phyloP scores from a whole-genome alignment of 2,329 filamentous ascomycete genomes.

The Penicillium polonicum region DNA sequence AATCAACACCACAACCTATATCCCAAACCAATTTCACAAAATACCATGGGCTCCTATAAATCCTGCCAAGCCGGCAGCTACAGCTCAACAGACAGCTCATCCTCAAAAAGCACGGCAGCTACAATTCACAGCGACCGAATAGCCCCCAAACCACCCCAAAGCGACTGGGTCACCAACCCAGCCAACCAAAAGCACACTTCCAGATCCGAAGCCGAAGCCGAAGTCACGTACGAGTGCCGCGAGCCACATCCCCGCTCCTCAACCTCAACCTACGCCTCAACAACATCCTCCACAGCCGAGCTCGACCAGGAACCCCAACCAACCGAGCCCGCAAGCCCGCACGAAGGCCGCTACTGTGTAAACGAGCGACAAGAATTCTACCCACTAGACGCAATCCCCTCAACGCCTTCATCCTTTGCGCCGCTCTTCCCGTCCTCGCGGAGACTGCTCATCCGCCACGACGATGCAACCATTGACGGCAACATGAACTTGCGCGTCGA shows the following conservation, averaged over 20 bases:
- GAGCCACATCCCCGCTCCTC: constrained; percentile 53
- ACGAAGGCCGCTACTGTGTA: constrained; percentile 47
- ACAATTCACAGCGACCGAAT: constrained; percentile 39
- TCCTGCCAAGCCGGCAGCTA: constrained; percentile 34
- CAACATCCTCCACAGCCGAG: constrained; percentile 61
- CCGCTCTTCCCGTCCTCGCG: constrained; percentile 82
- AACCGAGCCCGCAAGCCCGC: background rate
- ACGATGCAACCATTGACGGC: constrained; percentile 84
- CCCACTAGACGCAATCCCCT: constrained; percentile 67
- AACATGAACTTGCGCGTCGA: constrained; percentile 96
- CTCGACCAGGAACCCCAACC: constrained; percentile 39
- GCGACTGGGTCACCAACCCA: background rate
- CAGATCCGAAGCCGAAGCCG: background rate
- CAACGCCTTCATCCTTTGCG: constrained; percentile 78
- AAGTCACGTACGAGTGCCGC: background rate
- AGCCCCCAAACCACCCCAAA: constrained; percentile 26
- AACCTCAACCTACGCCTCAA: constrained; percentile 77
- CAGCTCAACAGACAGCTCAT: constrained; percentile 41
- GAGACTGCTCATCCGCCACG: constrained; percentile 79
- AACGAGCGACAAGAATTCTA: constrained; percentile 57
- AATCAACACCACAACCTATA: background rate
- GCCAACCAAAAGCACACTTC: background rate
- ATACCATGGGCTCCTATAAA: constrained; percentile 33
- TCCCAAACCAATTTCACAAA: background rate
- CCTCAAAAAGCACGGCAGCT: constrained; percentile 42